Conservation (phyloP, 495 filamentous ascomycete species). For the Apodospora peruviana region DNA sequence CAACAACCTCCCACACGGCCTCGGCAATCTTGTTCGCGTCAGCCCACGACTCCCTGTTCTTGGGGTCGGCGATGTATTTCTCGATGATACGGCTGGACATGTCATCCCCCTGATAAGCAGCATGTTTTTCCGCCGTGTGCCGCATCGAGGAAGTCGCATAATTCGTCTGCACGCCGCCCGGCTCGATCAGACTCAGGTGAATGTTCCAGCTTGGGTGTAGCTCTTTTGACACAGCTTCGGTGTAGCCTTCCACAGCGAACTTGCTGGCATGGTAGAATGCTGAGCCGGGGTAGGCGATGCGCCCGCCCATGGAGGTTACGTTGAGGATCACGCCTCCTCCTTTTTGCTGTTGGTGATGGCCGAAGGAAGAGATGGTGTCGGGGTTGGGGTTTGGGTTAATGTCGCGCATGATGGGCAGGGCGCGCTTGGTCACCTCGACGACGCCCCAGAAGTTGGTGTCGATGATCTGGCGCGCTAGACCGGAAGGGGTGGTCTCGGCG, state of each 20-base stretch:
- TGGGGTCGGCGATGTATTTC: constrained; percentile 25
- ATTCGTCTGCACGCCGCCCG: constrained; percentile 47
- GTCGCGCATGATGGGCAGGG: constrained; percentile 44
- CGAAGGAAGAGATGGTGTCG: no score
- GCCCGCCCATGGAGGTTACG: constrained; percentile 49
- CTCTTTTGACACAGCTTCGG: constrained; percentile 47
- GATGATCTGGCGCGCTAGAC: constrained; percentile 34
- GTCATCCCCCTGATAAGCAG: constrained; percentile 32
- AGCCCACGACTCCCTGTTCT: constrained; percentile 26
- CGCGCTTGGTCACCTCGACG: constrained; percentile 37
- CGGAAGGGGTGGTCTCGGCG: constrained; percentile 38
- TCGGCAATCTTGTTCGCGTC: constrained; percentile 31
- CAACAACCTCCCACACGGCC: constrained; percentile 32
- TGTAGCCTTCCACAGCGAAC: constrained; percentile 53
- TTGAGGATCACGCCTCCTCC: constrained; percentile 50
- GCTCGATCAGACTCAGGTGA: constrained; percentile 44
- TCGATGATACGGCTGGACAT: constrained; percentile 32
- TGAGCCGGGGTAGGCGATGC: constrained; percentile 36
- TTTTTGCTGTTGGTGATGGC: no score
- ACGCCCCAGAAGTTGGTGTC: constrained; percentile 53
- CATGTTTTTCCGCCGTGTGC: constrained; percentile 21
- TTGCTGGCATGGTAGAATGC: constrained; percentile 53
- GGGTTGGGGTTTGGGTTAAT: constrained; percentile 20
- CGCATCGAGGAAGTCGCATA: constrained; percentile 31
- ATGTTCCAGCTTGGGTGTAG: constrained; percentile 48